phyloP scores from a whole-genome alignment of 2,329 filamentous ascomycete species.

The Stagonosporopsis chrysanthemi region DNA sequence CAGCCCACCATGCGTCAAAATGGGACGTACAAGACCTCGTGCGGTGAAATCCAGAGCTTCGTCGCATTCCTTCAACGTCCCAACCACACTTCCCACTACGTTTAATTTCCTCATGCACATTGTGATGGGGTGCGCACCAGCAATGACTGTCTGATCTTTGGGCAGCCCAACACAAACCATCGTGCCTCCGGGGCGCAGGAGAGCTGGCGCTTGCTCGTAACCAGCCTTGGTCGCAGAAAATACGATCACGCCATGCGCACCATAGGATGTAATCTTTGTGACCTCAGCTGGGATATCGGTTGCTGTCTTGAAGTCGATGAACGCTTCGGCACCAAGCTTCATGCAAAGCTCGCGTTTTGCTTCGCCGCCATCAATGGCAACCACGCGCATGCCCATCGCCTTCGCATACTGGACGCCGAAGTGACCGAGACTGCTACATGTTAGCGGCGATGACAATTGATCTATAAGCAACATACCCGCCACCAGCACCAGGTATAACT shows the following conservation, averaged over 20 bases:
- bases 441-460: not conserved
- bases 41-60: slow-evolving; percentile 56
- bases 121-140: slow-evolving; percentile 46
- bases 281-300: slow-evolving; percentile 67
- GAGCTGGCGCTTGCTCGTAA: slow-evolving; percentile 39
- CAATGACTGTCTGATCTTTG: slow-evolving; percentile 31
- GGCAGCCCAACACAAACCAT: slow-evolving; percentile 43
- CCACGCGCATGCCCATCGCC: slow-evolving; percentile 64
- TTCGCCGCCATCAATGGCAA: slow-evolving; percentile 63
- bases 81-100: slow-evolving; percentile 53
- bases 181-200: slow-evolving; percentile 38
- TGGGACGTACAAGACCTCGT: slow-evolving; percentile 52
- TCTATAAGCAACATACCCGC: slow-evolving; percentile 24
- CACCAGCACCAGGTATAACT: slow-evolving; percentile 50
- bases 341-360: slow-evolving; percentile 57
- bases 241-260: slow-evolving; percentile 83
- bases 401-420: slow-evolving; percentile 50
- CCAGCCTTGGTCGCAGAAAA: slow-evolving; percentile 64
- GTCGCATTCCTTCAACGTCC: slow-evolving; percentile 56
- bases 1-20: slow-evolving; percentile 50
- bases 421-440: slow-evolving; percentile 36
- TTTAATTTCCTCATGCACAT: slow-evolving; percentile 53
- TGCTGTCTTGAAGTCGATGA: slow-evolving; percentile 64
- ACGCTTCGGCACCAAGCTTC: slow-evolving; percentile 62
- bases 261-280: slow-evolving; percentile 60